Base-by-base conservation (phyloP, 1,284 basidiomycete genomes). In the Meira miltonrushii region DNA sequence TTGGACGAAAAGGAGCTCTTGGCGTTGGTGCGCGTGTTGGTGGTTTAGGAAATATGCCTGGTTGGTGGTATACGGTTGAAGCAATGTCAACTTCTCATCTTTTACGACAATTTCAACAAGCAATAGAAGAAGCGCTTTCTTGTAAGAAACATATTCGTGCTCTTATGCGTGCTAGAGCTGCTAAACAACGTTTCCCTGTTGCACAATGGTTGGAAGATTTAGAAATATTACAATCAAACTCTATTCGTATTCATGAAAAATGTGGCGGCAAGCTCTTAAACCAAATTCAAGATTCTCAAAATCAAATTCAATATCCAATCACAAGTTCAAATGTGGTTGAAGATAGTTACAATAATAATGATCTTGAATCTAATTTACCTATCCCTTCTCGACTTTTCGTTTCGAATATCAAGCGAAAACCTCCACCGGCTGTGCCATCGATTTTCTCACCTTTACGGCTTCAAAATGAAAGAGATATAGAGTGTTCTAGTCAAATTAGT, bases 171-270 rank as follows among this genome's bases (percentile, higher is more conserved):
- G 46, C 46, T 21, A 48, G 46, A 48, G 17, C 46, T 21, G 46
- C 46, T 21, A 48, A 48, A 25, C 46, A 48, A 23, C 46, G 46
- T 21, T 48, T 48, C 21, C 46, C 46, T 21, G 46, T 48, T 21
- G 46, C 46, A 17, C 46, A 48, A 48, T 48, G 46, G 46, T n/a
- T 48, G 23, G 46, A 48, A 25, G 23, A 48, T 25, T 25, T 48
- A 25, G 46, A 48, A 13, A 23, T 48, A 13, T 25, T 48, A 23
- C 46, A 48, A 25, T 17, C 46, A 19, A 25, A n/a, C 25, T 48
- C 46, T 13, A 15, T 48, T 17, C 46, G 46, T 5, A 12, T 48
- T 5, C 46, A 48, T 25, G 41, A 21, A 15, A 21, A 48, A 48
- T 13, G 23, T 12, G 21, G 17, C 21, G n/a, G 12, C n/a, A 48